Conservation (phyloP, 805 yeast genomes). For the Candida ovalis region DNA sequence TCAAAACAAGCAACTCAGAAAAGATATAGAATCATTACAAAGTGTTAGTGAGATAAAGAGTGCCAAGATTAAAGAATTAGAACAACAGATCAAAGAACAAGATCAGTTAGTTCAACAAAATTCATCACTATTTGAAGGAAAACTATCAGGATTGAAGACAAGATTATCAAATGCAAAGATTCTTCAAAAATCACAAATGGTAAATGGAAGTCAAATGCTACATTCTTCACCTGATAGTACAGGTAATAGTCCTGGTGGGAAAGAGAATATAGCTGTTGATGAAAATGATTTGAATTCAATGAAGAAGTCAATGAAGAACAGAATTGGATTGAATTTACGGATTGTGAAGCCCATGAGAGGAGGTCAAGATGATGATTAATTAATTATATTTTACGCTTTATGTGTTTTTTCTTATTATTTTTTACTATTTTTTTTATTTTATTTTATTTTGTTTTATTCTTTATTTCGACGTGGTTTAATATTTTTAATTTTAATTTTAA, state of each 20-base stretch:
- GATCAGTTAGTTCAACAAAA: conserved; percentile 46
- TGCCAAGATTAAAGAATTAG: conserved; percentile 52
- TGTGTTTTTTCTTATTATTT: background rate
- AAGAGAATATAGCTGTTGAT: conserved; percentile 15
- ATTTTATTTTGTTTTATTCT: too few relatives aligned
- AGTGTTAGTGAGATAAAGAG: conserved; percentile 56
- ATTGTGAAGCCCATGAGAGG: conserved; percentile 46
- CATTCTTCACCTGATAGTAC: background rate
- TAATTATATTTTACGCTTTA: background rate
- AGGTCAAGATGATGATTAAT: conserved; percentile 18
- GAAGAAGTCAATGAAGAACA: conserved; percentile 18
- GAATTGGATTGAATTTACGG: conserved; percentile 50
- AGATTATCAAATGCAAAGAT: conserved; percentile 24
- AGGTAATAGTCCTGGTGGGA: conserved; percentile 4
- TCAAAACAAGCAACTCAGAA: conserved; percentile 55
- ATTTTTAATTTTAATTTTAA: too few relatives aligned
- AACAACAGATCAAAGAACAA: conserved; percentile 46
- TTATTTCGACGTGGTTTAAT: too few relatives aligned
- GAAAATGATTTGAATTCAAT: conserved; percentile 4
- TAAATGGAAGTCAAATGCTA: background rate
- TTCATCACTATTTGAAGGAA: conserved; percentile 44
- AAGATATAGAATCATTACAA: conserved; percentile 52
- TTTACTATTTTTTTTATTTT: background rate
- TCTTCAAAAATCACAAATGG: background rate
- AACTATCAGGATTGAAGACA: conserved; percentile 29